Evolutionary conservation across 2,329 filamentous ascomycete species (phyloP).

Genomic region (Alternaria sp.): DNA sequence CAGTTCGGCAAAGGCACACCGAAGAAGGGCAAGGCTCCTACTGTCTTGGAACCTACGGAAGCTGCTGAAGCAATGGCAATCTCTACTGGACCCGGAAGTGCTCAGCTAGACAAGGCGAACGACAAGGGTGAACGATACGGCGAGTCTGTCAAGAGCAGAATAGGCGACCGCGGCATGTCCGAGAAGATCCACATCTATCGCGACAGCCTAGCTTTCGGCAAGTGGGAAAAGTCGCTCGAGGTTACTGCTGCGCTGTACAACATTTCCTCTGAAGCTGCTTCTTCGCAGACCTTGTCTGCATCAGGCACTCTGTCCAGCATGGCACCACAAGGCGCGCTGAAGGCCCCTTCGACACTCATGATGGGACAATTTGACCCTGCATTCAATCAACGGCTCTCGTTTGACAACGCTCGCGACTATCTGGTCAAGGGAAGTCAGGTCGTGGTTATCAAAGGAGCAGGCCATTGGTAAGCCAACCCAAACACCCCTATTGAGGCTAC

Average conservation of each 20-base stretch:
- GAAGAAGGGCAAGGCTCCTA: constrained; percentile 9
- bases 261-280: constrained; percentile 36
- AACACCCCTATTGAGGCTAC: not conserved
- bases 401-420: constrained; percentile 62
- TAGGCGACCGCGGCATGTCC: constrained; percentile 54
- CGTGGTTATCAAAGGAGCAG: constrained; percentile 55
- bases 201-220: constrained; percentile 52
- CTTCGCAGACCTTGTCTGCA: constrained; percentile 13
- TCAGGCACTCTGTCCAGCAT: constrained; percentile 52
- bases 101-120: constrained; percentile 48
- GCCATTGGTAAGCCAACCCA: constrained; percentile 54
- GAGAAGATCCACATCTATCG: constrained; percentile 63
- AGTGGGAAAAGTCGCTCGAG: constrained; percentile 61
- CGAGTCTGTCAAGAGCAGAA: constrained; percentile 50
- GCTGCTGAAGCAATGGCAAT: constrained; percentile 58
- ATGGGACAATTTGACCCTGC: constrained; percentile 61
- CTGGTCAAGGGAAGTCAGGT: constrained; percentile 58
- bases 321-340: constrained; percentile 54
- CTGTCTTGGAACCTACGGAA: constrained; percentile 21
- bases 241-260: constrained; percentile 56
- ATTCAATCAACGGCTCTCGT: constrained; percentile 55
- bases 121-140: constrained; percentile 42
- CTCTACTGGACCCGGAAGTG: constrained; percentile 57
- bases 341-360: constrained; percentile 60
- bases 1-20: constrained; percentile 45